phyloP scores from a whole-genome alignment of 2,329 filamentous ascomycete genomes.

The Colletotrichum sansevieriae region DNA sequence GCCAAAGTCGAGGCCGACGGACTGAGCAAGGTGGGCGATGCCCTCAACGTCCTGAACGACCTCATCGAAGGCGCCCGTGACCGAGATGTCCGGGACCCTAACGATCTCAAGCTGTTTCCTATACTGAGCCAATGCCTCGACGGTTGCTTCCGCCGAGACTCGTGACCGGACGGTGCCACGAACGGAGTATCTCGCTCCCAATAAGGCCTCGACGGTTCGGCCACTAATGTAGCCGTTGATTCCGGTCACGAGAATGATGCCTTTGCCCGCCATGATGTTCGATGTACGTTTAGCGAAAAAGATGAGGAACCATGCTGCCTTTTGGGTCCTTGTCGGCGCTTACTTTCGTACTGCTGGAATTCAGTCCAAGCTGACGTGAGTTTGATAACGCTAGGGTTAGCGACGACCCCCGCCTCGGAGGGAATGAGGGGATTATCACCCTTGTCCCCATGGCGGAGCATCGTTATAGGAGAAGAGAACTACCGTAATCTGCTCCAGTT shows the following conservation, averaged over 20 bases:
- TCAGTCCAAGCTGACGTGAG: too few species aligned
- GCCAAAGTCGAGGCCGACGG: constrained; percentile 9
- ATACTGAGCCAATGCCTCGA: constrained; percentile 49
- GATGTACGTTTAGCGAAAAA: too few species aligned
- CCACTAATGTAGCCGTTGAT: constrained; percentile 52
- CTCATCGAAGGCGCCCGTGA: constrained; percentile 49
- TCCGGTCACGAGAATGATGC: constrained; percentile 50
- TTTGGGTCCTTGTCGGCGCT: too few species aligned
- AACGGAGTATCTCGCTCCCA: constrained; percentile 50
- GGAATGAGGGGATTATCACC: too few species aligned
- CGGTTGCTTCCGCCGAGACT: constrained; percentile 50
- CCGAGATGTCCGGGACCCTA: constrained; percentile 51
- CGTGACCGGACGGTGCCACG: constrained; percentile 49
- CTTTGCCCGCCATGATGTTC: too few species aligned
- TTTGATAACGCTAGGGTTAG: too few species aligned
- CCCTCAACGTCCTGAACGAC: constrained; percentile 47
- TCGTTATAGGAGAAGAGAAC: too few species aligned
- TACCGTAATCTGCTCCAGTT: too few species aligned
- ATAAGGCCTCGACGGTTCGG: constrained; percentile 47
- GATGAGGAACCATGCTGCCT: too few species aligned
- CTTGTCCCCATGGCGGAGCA: too few species aligned
- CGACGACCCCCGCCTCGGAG: too few species aligned
- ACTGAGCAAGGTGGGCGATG: constrained; percentile 45
- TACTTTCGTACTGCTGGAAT: too few species aligned
- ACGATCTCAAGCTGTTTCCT: constrained; percentile 44